These are phyloP conservation scores for Torulaspora gathmanii DNA, from an alignment of 805 yeast species.

Conservation along the genomic window DNA sequence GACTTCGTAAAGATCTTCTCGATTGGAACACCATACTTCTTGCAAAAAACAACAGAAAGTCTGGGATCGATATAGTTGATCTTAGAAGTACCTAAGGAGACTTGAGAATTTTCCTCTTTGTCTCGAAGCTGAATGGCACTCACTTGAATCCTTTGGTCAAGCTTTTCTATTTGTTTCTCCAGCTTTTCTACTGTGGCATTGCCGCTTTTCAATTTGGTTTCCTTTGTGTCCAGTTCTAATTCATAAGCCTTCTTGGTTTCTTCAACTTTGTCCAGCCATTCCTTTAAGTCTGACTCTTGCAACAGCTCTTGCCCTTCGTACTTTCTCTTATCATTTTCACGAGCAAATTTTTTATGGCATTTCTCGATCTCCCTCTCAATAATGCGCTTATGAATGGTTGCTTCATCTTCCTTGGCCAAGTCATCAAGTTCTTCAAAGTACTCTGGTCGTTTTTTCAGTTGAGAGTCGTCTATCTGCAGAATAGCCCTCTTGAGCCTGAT, in stretches of 20 bases:
- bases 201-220: constrained; percentile 52
- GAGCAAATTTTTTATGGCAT: constrained; percentile 55
- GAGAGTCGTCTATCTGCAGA: constrained; percentile 53
- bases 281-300: constrained; percentile 53
- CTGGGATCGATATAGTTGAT: constrained; percentile 95
- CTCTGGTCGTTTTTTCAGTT: constrained; percentile 46
- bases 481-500: constrained; percentile 69
- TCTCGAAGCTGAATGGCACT: constrained; percentile 76
- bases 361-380: constrained; percentile 64
- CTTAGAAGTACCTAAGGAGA: constrained; percentile 88
- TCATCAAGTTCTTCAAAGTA: constrained; percentile 68
- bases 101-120: constrained; percentile 90
- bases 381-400: constrained; percentile 52
- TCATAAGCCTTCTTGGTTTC: constrained; percentile 48
- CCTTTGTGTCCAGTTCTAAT: constrained; percentile 55
- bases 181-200: constrained; percentile 59
- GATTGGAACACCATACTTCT: constrained; percentile 80
- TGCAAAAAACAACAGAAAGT: constrained; percentile 81
- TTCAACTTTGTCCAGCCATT: constrained; percentile 51
- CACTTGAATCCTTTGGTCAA: constrained; percentile 65
- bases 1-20: constrained; percentile 91
- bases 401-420: constrained; percentile 59
- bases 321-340: constrained; percentile 71
- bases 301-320: constrained; percentile 52
- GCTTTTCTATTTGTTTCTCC: constrained; percentile 60